Percentiles rank a stretch among this genome's conserved stretches.
Evolutionary conservation across 2,329 filamentous ascomycete species (phyloP).

Genomic region (Cladosporium oxysporum): DNA sequence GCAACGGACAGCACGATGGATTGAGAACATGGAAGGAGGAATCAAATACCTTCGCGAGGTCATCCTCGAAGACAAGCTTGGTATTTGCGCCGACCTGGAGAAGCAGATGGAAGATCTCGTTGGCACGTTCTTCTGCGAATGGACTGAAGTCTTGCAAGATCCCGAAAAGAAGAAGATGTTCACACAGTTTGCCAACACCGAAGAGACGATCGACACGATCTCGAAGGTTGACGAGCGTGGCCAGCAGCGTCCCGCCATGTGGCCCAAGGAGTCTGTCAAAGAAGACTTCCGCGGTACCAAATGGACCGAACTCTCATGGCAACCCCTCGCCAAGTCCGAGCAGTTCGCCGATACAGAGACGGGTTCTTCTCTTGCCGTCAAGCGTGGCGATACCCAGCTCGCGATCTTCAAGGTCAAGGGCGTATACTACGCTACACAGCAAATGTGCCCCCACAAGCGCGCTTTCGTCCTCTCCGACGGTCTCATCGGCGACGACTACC

Average conservation of each 20-base stretch:
- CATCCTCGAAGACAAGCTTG: constrained; percentile 80
- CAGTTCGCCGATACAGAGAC: constrained; percentile 71
- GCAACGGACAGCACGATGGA: constrained; percentile 84
- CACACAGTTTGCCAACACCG: constrained; percentile 80
- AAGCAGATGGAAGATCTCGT: constrained; percentile 86
- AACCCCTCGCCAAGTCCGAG: constrained; percentile 70
- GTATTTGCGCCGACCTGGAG: constrained; percentile 81
- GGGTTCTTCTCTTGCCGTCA: constrained; percentile 74
- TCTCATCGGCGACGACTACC: constrained; percentile 68
- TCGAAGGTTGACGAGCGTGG: constrained; percentile 72
- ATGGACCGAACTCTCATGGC: constrained; percentile 73
- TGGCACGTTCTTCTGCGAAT: constrained; percentile 84
- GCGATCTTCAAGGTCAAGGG: constrained; percentile 83
- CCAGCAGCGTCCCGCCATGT: constrained; percentile 74
- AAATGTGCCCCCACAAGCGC: constrained; percentile 93
- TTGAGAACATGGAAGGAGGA: constrained; percentile 80
- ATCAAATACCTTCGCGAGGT: constrained; percentile 82
- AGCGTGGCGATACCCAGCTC: constrained; percentile 85
- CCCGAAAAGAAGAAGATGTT: constrained; percentile 70
- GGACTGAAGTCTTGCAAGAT: constrained; percentile 76
- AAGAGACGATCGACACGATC: constrained; percentile 65
- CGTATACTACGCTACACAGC: constrained; percentile 80
- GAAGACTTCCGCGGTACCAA: constrained; percentile 71
- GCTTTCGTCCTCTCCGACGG: constrained; percentile 88
- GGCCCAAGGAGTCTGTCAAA: constrained; percentile 67